Evolutionary conservation across 306 rosid genomes (phyloP).

Genomic region (Citrullus amarus): DNA sequence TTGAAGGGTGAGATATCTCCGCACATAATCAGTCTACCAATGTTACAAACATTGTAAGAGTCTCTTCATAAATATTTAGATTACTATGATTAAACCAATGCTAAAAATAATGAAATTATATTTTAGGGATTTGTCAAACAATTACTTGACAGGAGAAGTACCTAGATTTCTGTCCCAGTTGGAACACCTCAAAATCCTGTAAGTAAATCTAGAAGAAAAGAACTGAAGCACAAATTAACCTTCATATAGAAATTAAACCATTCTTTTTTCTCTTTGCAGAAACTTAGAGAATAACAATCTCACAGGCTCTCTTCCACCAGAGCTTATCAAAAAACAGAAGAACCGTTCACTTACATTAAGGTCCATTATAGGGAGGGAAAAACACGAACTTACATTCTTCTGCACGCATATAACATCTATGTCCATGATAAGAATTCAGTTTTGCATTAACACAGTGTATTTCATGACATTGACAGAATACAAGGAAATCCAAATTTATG

Average conservation of each 20-base stretch:
- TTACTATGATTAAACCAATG: neutral
- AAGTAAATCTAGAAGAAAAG: neutral
- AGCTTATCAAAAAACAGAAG: neutral
- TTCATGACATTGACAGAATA: neutral
- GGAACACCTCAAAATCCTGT: neutral
- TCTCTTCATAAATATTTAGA: neutral
- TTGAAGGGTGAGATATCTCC: conserved; percentile 20
- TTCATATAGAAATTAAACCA: neutral
- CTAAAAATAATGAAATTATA: neutral
- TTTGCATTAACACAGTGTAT: too few relatives aligned
- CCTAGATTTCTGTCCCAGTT: neutral
- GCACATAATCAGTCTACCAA: conserved; percentile 16
- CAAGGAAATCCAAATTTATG: neutral
- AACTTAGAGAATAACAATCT: neutral
- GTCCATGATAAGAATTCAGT: too few relatives aligned
- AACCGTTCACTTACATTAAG: conserved; percentile 26
- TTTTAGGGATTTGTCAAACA: conserved; percentile 9
- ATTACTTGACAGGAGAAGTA: neutral
- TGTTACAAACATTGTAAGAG: conserved; percentile 27
- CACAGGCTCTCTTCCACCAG: neutral
- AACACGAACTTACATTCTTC: too few relatives aligned
- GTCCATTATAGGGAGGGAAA: conserved; percentile 11
- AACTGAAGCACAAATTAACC: neutral
- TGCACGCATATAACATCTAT: too few relatives aligned
- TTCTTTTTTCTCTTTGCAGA: neutral